Percentiles rank a stretch among this genome's conserved stretches.
phyloP scores from a whole-genome alignment of 352 stramenopile genomes.

The Pythium vanterpoolii region DNA sequence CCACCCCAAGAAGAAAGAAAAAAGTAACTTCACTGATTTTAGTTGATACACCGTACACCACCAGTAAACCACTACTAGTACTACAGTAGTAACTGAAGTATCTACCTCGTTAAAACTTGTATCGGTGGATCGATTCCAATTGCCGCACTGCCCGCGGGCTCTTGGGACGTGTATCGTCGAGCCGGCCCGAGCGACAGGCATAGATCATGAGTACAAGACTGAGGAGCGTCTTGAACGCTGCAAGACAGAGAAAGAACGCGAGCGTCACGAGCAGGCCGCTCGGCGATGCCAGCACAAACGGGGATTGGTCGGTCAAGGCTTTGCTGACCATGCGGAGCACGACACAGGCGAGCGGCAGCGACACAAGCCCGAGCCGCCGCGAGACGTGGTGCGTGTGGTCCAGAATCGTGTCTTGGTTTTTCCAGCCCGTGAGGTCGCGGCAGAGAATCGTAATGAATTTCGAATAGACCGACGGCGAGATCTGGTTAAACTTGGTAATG shows the following conservation, averaged over 20 bases:
- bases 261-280: slow-evolving; percentile 47
- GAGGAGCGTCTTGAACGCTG: slow-evolving; percentile 74
- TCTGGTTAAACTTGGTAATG: slow-evolving; percentile 99
- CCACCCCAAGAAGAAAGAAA: background rate
- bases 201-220: slow-evolving; percentile 81
- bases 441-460: slow-evolving; percentile 95
- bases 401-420: slow-evolving; percentile 88
- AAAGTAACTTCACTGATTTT: slow-evolving; percentile 1
- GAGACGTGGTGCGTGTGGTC: slow-evolving; percentile 95
- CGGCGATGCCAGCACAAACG: slow-evolving; percentile 34
- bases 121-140: slow-evolving; percentile 60
- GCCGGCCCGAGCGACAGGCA: slow-evolving; percentile 52
- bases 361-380: slow-evolving; percentile 91
- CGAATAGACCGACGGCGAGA: slow-evolving; percentile 92
- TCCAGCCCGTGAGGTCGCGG: slow-evolving; percentile 93
- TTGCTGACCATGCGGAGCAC: slow-evolving; percentile 82
- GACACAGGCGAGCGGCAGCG: slow-evolving; percentile 93
- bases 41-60: background rate
- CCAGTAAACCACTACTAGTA: slow-evolving; percentile 1
- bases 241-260: slow-evolving; percentile 69
- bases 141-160: slow-evolving; percentile 55
- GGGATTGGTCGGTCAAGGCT: slow-evolving; percentile 37
- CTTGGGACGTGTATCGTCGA: slow-evolving; percentile 68
- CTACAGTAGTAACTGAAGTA: background rate
- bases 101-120: slow-evolving; percentile 21